phyloP scores from a whole-genome alignment of 2,329 filamentous ascomycete genomes.

The Botrytis deweyae region DNA sequence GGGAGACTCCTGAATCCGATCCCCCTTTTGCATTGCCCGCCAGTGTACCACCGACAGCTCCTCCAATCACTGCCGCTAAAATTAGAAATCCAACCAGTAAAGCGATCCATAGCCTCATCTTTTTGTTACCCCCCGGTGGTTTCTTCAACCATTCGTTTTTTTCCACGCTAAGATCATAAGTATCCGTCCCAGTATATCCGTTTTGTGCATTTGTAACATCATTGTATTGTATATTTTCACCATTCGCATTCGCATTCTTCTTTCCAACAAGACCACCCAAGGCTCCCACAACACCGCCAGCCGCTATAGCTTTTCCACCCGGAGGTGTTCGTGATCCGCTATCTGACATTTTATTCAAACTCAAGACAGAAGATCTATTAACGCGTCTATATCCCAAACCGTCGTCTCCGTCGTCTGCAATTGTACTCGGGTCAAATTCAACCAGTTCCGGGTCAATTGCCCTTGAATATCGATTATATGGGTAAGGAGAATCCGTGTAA shows the following conservation, averaged over 20 bases:
- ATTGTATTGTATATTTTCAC: slow-evolving; percentile 35
- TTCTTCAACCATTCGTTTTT: slow-evolving; percentile 65
- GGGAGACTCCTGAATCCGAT: slow-evolving; percentile 39
- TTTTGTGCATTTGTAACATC: slow-evolving; percentile 27
- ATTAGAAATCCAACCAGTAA: slow-evolving; percentile 63
- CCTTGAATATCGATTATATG: slow-evolving; percentile 35
- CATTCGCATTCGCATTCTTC: slow-evolving; percentile 29
- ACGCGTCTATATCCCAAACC: slow-evolving; percentile 59
- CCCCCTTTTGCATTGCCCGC: slow-evolving; percentile 5
- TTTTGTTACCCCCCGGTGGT: slow-evolving; percentile 62
- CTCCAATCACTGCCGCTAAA: slow-evolving; percentile 69
- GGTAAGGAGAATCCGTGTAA: slow-evolving; percentile 34
- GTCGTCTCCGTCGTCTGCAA: slow-evolving; percentile 86
- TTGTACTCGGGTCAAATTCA: slow-evolving; percentile 65
- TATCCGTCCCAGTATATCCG: slow-evolving; percentile 26
- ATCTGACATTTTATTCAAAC: slow-evolving; percentile 34
- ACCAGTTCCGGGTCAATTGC: slow-evolving; percentile 35
- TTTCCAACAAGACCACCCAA: slow-evolving; percentile 36
- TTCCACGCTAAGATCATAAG: slow-evolving; percentile 45
- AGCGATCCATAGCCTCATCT: slow-evolving; percentile 68
- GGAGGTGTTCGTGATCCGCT: slow-evolving; percentile 28
- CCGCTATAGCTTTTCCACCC: slow-evolving; percentile 42
- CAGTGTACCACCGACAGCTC: slow-evolving; percentile 61
- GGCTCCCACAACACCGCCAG: slow-evolving; percentile 41
- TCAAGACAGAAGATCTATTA: slow-evolving; percentile 54